Evolutionary conservation across 768 basidiomycete species (phyloP).

Genomic region (Daedalea quercina): DNA sequence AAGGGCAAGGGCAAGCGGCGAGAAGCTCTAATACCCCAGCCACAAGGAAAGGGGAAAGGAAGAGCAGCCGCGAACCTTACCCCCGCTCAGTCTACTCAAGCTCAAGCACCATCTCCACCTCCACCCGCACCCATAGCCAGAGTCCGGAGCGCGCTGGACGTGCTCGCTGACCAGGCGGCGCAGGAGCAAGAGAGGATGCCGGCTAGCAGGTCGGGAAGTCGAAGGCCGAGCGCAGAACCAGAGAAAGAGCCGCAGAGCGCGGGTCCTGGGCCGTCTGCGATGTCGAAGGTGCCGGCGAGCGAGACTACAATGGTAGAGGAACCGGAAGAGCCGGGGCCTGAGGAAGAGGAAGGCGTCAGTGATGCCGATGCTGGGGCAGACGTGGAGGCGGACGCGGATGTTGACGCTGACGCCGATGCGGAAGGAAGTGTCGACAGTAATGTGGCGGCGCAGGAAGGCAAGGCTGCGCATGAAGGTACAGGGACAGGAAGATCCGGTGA

Average conservation of each 20-base stretch:
- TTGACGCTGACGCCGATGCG: not conserved
- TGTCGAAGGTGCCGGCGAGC: not conserved
- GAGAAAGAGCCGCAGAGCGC: not conserved
- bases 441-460: too few species aligned
- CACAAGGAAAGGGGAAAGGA: not conserved
- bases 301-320: too few species aligned
- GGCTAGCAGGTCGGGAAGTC: conserved; percentile 5
- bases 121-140: conserved; percentile 18
- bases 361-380: not conserved
- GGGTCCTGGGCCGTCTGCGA: not conserved
- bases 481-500: not conserved
- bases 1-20: conserved; percentile 6
- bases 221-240: not conserved
- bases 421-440: not conserved
- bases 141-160: conserved; percentile 52
- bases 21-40: not conserved
- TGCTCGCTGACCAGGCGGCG: conserved; percentile 69
- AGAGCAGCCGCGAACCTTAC: not conserved
- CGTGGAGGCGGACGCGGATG: not conserved
- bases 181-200: conserved; percentile 21
- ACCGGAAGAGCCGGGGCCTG: too few species aligned
- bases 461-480: not conserved
- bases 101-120: not conserved
- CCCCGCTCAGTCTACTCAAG: too few species aligned
- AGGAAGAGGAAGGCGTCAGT: too few species aligned